phyloP scores from a whole-genome alignment of 345 rosid genomes.

The Salix udensis region DNA sequence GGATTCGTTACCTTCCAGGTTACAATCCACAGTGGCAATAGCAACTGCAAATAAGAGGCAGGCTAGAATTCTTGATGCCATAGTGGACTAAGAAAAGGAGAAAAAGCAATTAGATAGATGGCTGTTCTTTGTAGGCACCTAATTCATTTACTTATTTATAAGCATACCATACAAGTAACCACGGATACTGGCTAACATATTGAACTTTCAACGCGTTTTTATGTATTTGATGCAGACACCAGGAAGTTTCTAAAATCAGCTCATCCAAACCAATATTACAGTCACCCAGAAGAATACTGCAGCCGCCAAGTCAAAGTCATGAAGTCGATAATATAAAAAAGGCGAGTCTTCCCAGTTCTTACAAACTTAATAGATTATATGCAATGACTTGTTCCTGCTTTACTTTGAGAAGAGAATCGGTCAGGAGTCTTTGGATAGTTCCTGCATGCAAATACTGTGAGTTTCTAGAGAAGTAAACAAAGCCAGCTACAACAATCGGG shows the following conservation, averaged over 20 bases:
- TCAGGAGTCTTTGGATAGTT: too few species aligned
- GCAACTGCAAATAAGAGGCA: conserved; percentile 5
- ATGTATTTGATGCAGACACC: too few species aligned
- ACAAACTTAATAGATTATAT: neutral
- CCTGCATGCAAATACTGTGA: too few species aligned
- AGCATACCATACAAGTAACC: neutral
- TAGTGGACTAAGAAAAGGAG: neutral
- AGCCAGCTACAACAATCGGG: too few species aligned
- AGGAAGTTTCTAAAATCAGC: neutral
- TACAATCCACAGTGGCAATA: conserved; percentile 12
- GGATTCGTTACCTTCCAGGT: conserved; percentile 24
- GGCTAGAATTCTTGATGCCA: neutral
- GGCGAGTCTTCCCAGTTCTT: neutral
- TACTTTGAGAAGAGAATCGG: neutral
- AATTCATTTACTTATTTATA: too few species aligned
- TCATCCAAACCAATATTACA: neutral
- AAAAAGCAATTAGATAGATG: neutral
- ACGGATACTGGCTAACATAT: too few species aligned
- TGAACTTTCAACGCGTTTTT: neutral
- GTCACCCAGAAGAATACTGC: neutral
- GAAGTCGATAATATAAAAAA: neutral
- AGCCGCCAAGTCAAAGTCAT: neutral
- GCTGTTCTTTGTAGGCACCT: neutral
- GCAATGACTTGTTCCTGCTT: neutral
- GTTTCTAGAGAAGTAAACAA: too few species aligned